Conservation (phyloP, 768 basidiomycete species). For the Lentinula raphanica region DNA sequence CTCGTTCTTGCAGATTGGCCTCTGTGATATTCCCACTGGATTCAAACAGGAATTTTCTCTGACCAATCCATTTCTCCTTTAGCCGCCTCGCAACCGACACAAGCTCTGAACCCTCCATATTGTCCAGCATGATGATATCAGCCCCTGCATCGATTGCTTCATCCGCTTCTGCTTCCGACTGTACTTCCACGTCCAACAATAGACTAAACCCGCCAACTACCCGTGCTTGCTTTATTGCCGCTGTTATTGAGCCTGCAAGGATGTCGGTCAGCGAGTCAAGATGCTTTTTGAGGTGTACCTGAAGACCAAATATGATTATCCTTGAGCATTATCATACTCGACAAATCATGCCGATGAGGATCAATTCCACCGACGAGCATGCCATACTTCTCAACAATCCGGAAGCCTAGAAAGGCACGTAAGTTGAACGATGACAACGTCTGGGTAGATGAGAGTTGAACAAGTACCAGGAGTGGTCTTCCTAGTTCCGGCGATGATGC, state of each 20-base stretch:
- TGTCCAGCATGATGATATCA: constrained; percentile 94
- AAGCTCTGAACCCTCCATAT: constrained; percentile 77
- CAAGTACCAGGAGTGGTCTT: constrained; percentile 87
- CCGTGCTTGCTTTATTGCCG: constrained; percentile 81
- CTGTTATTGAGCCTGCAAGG: constrained; percentile 75
- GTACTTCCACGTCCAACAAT: constrained; percentile 90
- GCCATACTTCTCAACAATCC: constrained; percentile 96
- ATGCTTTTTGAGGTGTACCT: constrained; percentile 41
- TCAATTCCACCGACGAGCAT: constrained; percentile 98
- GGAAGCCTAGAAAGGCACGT: constrained; percentile 56
- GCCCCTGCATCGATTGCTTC: constrained; percentile 97
- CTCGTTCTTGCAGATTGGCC: constrained; percentile 70
- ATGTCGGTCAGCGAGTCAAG: constrained; percentile 4
- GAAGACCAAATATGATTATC: constrained; percentile 99
- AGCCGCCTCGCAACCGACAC: constrained; percentile 61
- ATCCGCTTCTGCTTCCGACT: constrained; percentile 83
- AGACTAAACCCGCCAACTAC: constrained; percentile 88
- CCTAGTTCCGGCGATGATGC: constrained; percentile 89
- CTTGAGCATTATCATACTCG: constrained; percentile 99
- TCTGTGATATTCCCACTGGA: constrained; percentile 95
- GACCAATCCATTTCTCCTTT: constrained; percentile 74
- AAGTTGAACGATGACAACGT: background rate
- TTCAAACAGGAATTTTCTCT: constrained; percentile 85
- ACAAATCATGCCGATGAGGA: constrained; percentile 92
- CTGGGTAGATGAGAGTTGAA: background rate